phyloP scores from a whole-genome alignment of 169 alveolate genomes.

The Plasmodium berghei region DNA sequence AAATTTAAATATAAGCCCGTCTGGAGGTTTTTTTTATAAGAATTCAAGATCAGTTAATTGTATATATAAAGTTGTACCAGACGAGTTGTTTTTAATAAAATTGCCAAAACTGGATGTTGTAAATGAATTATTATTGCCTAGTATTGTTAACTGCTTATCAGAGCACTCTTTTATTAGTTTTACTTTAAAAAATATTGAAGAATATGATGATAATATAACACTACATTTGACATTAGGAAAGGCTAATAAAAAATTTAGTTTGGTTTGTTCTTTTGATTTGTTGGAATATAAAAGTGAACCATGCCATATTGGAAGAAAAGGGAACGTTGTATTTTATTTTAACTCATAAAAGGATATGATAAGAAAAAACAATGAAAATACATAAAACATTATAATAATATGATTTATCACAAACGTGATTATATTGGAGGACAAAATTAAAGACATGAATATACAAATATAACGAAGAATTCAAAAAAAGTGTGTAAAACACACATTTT shows the following conservation, averaged over 20 bases:
- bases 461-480: too few relatives aligned
- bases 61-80: conserved; percentile 34
- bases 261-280: conserved; percentile 40
- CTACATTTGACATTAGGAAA: conserved; percentile 38
- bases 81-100: conserved; percentile 47
- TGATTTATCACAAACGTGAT: too few relatives aligned
- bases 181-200: conserved; percentile 49
- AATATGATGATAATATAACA: conserved; percentile 20
- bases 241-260: conserved; percentile 22
- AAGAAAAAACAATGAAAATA: not conserved
- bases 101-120: conserved; percentile 58
- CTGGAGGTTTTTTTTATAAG: conserved; percentile 48
- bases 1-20: conserved; percentile 34
- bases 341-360: not conserved
- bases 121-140: conserved; percentile 34
- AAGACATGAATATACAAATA: too few relatives aligned
- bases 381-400: too few relatives aligned
- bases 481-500: too few relatives aligned
- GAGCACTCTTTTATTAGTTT: conserved; percentile 38
- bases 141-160: conserved; percentile 56
- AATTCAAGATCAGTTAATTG: conserved; percentile 52
- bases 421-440: too few relatives aligned
- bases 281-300: conserved; percentile 42
- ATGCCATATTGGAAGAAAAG: conserved; percentile 45
- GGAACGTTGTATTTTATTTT: conserved; percentile 36